Percentiles rank a stretch among this genome's conserved stretches.
phyloP scores from a whole-genome alignment of 2,329 filamentous ascomycete species.

The Penicillium sp. region DNA sequence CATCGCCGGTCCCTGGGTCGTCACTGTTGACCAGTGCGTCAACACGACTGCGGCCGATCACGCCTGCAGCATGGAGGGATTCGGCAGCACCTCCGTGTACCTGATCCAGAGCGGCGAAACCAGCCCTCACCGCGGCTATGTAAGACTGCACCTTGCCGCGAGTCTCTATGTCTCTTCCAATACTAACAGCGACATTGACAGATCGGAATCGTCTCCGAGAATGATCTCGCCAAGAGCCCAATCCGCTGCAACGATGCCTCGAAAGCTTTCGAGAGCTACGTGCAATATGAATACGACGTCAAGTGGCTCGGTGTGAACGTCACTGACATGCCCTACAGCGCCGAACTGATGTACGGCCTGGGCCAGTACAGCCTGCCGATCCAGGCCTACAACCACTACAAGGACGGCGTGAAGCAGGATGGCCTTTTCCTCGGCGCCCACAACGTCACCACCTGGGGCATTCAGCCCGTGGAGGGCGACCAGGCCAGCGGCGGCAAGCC shows the following conservation, averaged over 20 bases:
- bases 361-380: conserved; percentile 8
- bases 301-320: conserved; percentile 8
- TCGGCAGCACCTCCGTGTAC: neutral
- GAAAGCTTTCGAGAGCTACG: conserved; percentile 3
- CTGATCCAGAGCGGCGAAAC: conserved; percentile 2
- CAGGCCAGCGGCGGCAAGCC: conserved; percentile 3
- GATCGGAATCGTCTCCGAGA: conserved; percentile 8
- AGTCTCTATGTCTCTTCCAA: neutral
- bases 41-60: conserved; percentile 4
- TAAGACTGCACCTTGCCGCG: neutral
- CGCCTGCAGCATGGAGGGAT: conserved; percentile 10
- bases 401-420: conserved; percentile 8
- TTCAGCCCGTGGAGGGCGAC: conserved; percentile 2
- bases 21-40: conserved; percentile 6
- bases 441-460: conserved; percentile 12
- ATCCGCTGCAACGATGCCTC: conserved; percentile 9
- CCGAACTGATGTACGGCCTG: conserved; percentile 7
- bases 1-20: conserved; percentile 8
- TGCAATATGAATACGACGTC: conserved; percentile 2
- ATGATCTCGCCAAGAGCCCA: conserved; percentile 3
- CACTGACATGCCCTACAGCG: conserved; percentile 8
- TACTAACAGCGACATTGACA: neutral
- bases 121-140: conserved; percentile 4
- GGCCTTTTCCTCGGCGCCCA: conserved; percentile 11
- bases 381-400: conserved; percentile 7